phyloP scores from a whole-genome alignment of 495 filamentous ascomycete genomes.

The Neurospora sp. region DNA sequence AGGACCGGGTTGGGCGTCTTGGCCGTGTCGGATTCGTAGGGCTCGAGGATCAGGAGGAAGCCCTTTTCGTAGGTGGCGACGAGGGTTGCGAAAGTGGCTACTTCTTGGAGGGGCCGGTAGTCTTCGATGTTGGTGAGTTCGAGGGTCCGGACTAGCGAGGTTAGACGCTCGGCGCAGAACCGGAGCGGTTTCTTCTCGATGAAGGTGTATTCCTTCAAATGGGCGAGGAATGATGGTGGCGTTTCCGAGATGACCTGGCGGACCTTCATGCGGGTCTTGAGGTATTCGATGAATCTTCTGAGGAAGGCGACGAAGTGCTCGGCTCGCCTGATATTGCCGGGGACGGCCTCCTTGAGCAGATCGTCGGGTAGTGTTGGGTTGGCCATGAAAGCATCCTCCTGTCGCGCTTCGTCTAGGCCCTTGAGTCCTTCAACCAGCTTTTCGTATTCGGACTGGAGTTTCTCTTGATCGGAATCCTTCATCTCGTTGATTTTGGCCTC shows the following conservation, averaged over 20 bases:
- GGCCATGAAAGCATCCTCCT: constrained; percentile 94
- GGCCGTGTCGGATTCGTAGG: constrained; percentile 89
- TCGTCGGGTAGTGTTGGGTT: constrained; percentile 80
- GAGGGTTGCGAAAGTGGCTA: constrained; percentile 96
- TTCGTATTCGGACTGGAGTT: constrained; percentile 88
- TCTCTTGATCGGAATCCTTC: constrained; percentile 82
- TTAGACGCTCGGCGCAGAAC: constrained; percentile 92
- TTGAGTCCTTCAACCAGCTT: constrained; percentile 91
- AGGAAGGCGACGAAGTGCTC: constrained; percentile 96
- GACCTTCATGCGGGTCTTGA: constrained; percentile 98
- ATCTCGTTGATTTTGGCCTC: constrained; percentile 86
- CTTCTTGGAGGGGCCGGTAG: constrained; percentile 92
- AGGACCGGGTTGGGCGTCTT: constrained; percentile 92
- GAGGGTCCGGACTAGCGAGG: constrained; percentile 87
- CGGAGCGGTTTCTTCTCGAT: constrained; percentile 94
- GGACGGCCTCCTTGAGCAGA: constrained; percentile 83
- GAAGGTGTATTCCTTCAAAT: constrained; percentile 90
- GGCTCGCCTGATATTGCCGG: constrained; percentile 89
- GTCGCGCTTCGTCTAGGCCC: constrained; percentile 73
- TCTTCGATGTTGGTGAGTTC: constrained; percentile 98
- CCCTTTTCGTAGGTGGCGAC: constrained; percentile 97
- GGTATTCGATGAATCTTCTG: constrained; percentile 93
- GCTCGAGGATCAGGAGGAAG: constrained; percentile 91
- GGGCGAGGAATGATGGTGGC: constrained; percentile 82
- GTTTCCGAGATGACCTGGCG: constrained; percentile 95